A percentile compares a stretch with the other conserved stretches of the same genome.
Conservation (phyloP, 2,329 filamentous ascomycete species). For the Elsinoe necatrix region DNA sequence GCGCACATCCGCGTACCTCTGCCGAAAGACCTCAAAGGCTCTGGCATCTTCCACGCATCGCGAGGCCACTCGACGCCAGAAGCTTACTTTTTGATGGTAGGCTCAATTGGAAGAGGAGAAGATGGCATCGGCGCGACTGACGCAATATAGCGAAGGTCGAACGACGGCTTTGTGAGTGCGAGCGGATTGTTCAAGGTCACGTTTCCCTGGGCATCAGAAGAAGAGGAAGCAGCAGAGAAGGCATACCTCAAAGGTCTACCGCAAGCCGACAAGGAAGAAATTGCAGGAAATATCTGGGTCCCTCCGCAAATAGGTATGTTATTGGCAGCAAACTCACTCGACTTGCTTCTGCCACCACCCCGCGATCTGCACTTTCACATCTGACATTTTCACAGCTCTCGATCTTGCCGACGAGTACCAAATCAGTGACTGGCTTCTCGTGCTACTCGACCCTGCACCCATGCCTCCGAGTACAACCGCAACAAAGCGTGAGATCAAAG, state of each 20-base stretch:
- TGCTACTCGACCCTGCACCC: constrained; percentile 80
- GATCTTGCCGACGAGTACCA: constrained; percentile 77
- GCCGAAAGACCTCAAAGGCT: constrained; percentile 76
- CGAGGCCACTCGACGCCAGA: constrained; percentile 56
- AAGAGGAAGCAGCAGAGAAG: constrained; percentile 65
- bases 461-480: constrained; percentile 57
- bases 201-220: constrained; percentile 64
- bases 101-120: constrained; percentile 20
- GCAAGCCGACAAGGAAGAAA: constrained; percentile 80
- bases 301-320: constrained; percentile 60
- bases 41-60: constrained; percentile 83
- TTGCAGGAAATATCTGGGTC: constrained; percentile 95
- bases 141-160: constrained; percentile 58
- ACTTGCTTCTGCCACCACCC: background rate
- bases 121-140: background rate
- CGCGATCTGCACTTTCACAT: background rate
- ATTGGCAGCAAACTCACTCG: background rate
- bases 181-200: constrained; percentile 91
- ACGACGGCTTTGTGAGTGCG: constrained; percentile 74
- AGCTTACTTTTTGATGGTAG: constrained; percentile 90
- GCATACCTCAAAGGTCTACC: constrained; percentile 74
- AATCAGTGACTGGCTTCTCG: constrained; percentile 78
- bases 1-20: constrained; percentile 88
- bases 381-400: constrained; percentile 51
- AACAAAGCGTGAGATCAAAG: constrained; percentile 56